Conservation (phyloP, 139 green algal genomes). For the Coccomyxa sp. region DNA sequence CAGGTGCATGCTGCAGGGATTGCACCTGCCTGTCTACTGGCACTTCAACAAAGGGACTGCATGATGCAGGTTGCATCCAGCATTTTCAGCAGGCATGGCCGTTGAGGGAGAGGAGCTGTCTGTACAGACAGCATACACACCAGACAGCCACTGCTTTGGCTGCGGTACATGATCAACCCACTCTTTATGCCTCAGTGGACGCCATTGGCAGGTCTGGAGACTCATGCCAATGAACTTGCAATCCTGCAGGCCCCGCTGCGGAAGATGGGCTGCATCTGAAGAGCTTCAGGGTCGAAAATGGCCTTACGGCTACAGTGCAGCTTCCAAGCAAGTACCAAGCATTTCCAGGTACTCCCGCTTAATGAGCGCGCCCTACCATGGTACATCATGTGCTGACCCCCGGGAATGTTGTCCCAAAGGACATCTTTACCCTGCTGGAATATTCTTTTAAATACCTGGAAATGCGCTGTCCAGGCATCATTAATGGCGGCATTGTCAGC, state of each 20-base stretch:
- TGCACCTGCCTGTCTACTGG: background rate
- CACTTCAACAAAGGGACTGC: background rate
- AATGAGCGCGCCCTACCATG: too few species aligned
- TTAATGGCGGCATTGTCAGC: slow-evolving; percentile 75
- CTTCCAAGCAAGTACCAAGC: slow-evolving; percentile 51
- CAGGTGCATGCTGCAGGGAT: background rate
- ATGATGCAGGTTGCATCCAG: slow-evolving; percentile 54
- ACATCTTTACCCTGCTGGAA: background rate
- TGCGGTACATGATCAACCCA: slow-evolving; percentile 55
- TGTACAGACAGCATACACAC: slow-evolving; percentile 72
- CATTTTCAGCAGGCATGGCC: slow-evolving; percentile 45
- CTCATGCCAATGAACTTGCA: too few species aligned
- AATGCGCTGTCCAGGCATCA: slow-evolving; percentile 45
- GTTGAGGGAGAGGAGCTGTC: slow-evolving; percentile 44
- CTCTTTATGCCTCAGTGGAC: too few species aligned
- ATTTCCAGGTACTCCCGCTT: slow-evolving; percentile 63
- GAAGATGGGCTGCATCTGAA: slow-evolving; percentile 56
- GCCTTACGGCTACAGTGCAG: slow-evolving; percentile 50
- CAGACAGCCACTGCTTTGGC: slow-evolving; percentile 64
- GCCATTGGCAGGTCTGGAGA: too few species aligned
- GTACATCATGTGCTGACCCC: background rate
- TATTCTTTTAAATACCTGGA: background rate
- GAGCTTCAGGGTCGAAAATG: slow-evolving; percentile 49
- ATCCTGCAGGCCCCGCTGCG: slow-evolving; percentile 36
- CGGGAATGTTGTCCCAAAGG: background rate